phyloP scores from a whole-genome alignment of 2,329 filamentous ascomycete genomes.

The Leptodontidium sp. region DNA sequence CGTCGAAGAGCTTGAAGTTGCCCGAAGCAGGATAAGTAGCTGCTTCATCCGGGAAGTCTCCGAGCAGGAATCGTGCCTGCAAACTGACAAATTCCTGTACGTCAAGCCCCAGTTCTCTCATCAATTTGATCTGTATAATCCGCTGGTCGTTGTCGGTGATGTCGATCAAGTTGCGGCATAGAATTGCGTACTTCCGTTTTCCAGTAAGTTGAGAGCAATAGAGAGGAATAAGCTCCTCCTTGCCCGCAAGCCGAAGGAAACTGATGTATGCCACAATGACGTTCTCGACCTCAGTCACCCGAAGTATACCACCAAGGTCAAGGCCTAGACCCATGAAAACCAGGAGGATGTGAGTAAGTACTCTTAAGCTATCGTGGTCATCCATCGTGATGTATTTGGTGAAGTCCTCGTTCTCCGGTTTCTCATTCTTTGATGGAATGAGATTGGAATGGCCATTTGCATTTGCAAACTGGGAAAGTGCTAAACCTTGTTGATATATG shows the following conservation, averaged over 20 bases:
- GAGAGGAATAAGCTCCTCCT: slow-evolving; percentile 82
- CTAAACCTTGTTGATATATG: slow-evolving; percentile 65
- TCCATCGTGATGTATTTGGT: slow-evolving; percentile 61
- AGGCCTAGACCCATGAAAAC: slow-evolving; percentile 68
- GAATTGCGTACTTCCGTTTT: slow-evolving; percentile 70
- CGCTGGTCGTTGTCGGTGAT: slow-evolving; percentile 73
- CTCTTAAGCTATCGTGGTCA: slow-evolving; percentile 71
- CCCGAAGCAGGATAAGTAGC: slow-evolving; percentile 52
- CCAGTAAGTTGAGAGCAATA: slow-evolving; percentile 83
- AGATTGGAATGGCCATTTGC: slow-evolving; percentile 52
- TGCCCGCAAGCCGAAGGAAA: slow-evolving; percentile 74
- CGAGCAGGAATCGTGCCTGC: slow-evolving; percentile 65
- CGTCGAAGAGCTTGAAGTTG: slow-evolving; percentile 58
- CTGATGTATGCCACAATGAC: slow-evolving; percentile 84
- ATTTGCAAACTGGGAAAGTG: slow-evolving; percentile 58
- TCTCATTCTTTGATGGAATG: slow-evolving; percentile 51
- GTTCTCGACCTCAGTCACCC: slow-evolving; percentile 64
- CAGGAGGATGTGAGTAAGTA: slow-evolving; percentile 75
- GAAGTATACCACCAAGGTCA: slow-evolving; percentile 52
- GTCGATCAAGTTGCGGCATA: slow-evolving; percentile 80
- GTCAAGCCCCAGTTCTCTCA: slow-evolving; percentile 78
- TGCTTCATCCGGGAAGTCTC: slow-evolving; percentile 51
- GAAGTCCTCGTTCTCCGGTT: slow-evolving; percentile 49
- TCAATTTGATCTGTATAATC: slow-evolving; percentile 73
- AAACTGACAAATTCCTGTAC: slow-evolving; percentile 75